A percentile compares a stretch with the other conserved stretches of the same genome.
These are phyloP conservation scores for Calonectria leucothoes DNA, from an alignment of 2,329 filamentous ascomycete species.

Conservation along the genomic window DNA sequence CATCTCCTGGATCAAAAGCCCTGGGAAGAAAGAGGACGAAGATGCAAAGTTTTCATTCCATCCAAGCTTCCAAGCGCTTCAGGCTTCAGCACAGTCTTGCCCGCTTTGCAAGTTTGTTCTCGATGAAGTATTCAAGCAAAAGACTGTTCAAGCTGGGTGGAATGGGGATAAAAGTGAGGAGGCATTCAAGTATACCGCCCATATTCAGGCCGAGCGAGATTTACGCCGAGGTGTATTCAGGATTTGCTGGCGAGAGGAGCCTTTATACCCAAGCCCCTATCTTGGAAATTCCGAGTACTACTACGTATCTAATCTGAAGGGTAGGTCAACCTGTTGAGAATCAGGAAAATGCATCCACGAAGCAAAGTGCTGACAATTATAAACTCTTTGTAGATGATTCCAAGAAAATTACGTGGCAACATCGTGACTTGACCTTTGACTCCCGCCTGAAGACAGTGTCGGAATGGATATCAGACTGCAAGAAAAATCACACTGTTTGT, in stretches of 20 bases:
- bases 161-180: not conserved
- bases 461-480: not conserved
- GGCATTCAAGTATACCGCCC: not conserved
- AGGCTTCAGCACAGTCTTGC: not conserved
- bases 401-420: not conserved
- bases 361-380: not conserved
- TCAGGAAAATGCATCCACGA: fast-evolving
- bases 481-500: not conserved
- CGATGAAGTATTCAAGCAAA: not conserved
- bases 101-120: not conserved
- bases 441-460: not conserved
- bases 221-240: not conserved
- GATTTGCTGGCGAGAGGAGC: not conserved
- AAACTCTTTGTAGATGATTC: not conserved
- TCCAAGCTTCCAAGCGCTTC: not conserved
- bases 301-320: not conserved
- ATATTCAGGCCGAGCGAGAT: not conserved
- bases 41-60: not conserved
- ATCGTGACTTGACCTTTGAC: not conserved
- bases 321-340: not conserved
- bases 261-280: not conserved
- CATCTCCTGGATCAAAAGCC: not conserved
- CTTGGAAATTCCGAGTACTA: not conserved
- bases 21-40: not conserved
- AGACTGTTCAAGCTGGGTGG: not conserved